Conservation (phyloP, 108 stramenopile species). For the Skeletonema costatum region DNA sequence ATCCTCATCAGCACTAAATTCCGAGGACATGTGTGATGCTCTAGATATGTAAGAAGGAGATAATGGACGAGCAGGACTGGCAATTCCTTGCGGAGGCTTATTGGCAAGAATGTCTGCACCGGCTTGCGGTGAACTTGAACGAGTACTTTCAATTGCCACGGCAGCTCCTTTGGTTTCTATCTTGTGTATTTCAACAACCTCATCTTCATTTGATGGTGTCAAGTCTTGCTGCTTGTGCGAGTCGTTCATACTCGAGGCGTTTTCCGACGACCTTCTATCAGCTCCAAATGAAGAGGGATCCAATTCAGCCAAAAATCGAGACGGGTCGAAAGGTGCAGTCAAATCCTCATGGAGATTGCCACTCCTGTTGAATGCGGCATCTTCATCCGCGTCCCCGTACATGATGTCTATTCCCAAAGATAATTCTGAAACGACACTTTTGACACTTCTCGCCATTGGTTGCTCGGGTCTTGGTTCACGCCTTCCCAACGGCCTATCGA, state of each 20-base stretch:
- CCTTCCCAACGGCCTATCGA: not conserved
- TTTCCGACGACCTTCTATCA: not conserved
- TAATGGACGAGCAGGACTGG: not conserved
- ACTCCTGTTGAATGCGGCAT: not conserved
- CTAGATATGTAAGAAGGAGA: not conserved
- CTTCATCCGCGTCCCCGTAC: conserved; percentile 18
- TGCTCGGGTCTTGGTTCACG: not conserved
- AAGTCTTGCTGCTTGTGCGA: not conserved
- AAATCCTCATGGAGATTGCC: not conserved
- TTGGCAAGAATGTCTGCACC: not conserved
- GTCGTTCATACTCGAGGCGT: not conserved
- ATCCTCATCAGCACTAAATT: conserved; percentile 30
- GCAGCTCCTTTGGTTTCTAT: not conserved
- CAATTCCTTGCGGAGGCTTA: not conserved
- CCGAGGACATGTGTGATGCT: conserved; percentile 26
- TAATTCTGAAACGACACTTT: conserved; percentile 38
- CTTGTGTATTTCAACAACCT: not conserved
- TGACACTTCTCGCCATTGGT: not conserved
- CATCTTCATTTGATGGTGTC: not conserved
- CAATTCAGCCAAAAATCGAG: not conserved
- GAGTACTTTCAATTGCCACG: not conserved
- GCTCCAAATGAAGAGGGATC: not conserved
- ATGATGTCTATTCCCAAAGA: conserved; percentile 41
- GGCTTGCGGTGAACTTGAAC: not conserved
- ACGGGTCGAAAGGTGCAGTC: conserved; percentile 15